Evolutionary conservation across 495 filamentous ascomycete genomes (phyloP).

Genomic region (Rostrohypoxylon terebratum): DNA sequence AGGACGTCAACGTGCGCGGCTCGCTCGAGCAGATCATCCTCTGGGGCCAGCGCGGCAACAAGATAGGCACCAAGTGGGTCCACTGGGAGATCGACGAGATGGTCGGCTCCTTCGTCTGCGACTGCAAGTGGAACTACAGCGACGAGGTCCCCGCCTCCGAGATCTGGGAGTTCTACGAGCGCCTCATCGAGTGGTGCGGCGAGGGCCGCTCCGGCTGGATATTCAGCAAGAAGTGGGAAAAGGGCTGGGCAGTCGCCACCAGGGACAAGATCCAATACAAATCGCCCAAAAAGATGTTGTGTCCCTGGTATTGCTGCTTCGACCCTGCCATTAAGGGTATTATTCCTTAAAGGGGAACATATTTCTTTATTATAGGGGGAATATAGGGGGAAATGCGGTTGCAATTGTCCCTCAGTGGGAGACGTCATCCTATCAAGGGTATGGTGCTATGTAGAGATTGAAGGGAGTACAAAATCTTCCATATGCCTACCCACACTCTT

Average conservation of each 20-base stretch:
- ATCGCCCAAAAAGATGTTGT: background rate
- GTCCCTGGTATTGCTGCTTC: conserved; percentile 20
- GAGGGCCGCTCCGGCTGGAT: conserved; percentile 31
- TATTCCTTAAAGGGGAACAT: background rate
- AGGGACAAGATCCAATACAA: background rate
- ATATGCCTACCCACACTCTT: background rate
- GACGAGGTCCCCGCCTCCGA: conserved; percentile 24
- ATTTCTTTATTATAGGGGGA: no score
- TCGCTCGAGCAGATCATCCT: background rate
- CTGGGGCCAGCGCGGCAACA: background rate
- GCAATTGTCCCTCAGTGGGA: background rate
- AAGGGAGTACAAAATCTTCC: background rate
- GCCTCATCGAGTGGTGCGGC: conserved; percentile 30
- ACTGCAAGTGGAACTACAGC: conserved; percentile 50
- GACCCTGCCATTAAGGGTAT: background rate
- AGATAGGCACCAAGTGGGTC: background rate
- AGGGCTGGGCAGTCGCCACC: conserved; percentile 29
- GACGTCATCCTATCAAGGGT: background rate
- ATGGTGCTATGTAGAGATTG: background rate
- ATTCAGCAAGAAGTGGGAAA: conserved; percentile 42
- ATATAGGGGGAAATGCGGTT: background rate
- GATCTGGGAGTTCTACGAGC: conserved; percentile 32
- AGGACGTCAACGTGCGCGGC: background rate
- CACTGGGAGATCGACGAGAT: background rate
- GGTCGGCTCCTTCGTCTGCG: conserved; percentile 58